Evolutionary conservation across 495 filamentous ascomycete species (phyloP).

Genomic region (Annulohypoxylon maeteangense): DNA sequence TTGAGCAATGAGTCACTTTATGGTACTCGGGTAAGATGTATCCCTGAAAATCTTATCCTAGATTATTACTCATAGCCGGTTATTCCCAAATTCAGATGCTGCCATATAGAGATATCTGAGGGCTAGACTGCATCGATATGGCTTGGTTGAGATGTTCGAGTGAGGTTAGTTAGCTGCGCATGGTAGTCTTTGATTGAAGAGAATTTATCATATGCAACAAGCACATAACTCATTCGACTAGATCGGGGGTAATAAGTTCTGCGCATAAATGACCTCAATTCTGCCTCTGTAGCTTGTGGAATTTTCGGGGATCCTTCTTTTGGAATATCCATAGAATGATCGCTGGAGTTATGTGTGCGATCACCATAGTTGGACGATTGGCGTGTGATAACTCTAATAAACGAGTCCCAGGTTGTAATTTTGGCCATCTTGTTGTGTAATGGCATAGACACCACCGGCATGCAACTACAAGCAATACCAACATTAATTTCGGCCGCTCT

Average conservation of each 20-base stretch:
- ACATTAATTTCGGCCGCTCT: conserved; percentile 7
- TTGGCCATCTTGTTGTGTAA: neutral
- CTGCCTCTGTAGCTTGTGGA: neutral
- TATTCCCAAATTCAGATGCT: neutral
- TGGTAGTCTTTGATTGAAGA: neutral
- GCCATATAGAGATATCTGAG: neutral
- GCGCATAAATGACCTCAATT: neutral
- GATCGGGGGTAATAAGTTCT: neutral
- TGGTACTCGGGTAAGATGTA: neutral
- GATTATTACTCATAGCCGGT: neutral
- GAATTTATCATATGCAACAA: neutral
- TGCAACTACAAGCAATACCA: conserved; percentile 9
- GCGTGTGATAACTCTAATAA: neutral
- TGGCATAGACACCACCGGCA: neutral
- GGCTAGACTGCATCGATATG: too few species aligned
- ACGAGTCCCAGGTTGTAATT: neutral
- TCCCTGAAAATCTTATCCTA: neutral
- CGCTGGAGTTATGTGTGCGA: neutral
- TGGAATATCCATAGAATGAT: neutral
- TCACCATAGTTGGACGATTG: neutral
- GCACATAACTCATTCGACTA: neutral
- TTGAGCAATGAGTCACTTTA: neutral
- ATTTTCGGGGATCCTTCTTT: neutral
- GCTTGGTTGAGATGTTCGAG: neutral
- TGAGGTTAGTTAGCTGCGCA: neutral